These are phyloP conservation scores for Aspergillus bertholletiae DNA, from an alignment of 495 filamentous ascomycete genomes.

Conservation along the genomic window DNA sequence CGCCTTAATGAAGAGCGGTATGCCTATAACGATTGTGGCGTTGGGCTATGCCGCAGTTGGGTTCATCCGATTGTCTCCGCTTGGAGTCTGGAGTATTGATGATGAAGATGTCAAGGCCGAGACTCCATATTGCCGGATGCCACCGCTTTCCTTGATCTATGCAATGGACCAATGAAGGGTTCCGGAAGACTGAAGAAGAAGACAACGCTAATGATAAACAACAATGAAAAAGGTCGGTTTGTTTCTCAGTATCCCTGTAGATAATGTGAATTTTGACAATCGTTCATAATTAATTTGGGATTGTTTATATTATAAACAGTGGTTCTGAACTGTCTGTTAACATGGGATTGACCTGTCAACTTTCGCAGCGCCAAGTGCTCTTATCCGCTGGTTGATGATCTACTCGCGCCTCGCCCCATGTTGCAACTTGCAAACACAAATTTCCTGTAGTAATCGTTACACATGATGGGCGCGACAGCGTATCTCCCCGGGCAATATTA, in stretches of 20 bases:
- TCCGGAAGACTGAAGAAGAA: neutral
- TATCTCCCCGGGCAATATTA: neutral
- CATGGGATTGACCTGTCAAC: neutral
- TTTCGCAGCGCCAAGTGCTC: neutral
- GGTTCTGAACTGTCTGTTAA: neutral
- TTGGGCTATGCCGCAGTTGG: constrained; percentile 7
- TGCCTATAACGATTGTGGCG: neutral
- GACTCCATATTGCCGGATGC: constrained; percentile 29
- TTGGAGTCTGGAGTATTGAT: neutral
- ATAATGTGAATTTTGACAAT: neutral
- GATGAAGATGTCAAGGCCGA: constrained; percentile 20
- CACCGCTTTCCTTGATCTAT: constrained; percentile 22
- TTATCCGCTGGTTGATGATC: neutral
- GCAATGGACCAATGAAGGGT: neutral
- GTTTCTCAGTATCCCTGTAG: neutral
- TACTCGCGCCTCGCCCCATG: too few species aligned
- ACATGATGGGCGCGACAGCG: neutral
- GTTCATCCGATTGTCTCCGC: constrained; percentile 21
- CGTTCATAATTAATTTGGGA: neutral
- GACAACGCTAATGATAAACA: too few species aligned
- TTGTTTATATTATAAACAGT: too few species aligned
- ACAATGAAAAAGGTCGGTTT: neutral
- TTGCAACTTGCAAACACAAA: neutral
- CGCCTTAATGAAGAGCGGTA: constrained; percentile 11
- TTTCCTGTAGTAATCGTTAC: neutral